Evolutionary conservation across 2,329 filamentous ascomycete species (phyloP), one percentile per base, ranked within the genome.

Genomic region (Cladosporium sphaerospermum): DNA sequence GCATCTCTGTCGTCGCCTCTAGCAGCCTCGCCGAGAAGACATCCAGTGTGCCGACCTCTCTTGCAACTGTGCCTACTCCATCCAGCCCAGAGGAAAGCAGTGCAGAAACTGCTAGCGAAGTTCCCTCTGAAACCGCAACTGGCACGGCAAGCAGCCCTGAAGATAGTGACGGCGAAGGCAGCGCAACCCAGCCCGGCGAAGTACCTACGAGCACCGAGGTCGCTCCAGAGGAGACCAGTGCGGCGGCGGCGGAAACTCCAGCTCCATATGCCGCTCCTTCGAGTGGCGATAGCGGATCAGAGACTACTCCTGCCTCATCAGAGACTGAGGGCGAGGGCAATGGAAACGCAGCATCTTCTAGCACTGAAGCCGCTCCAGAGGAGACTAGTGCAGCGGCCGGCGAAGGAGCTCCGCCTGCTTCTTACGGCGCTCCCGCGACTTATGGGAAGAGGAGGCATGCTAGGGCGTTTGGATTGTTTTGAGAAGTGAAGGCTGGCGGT

Each of bases 21-120:
- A 47, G 16, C 13, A 14, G 18, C 33, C 4, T 39, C 3, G 9
- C 45, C 3, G 79, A 89, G 56, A 80, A 83, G 58, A 85, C 85
- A 55, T 83, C 88, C 33, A 9, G 18, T 9, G 16, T 34, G 11
- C 45, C 34, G 3, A 34, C 3, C 10, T 28, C 45, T 8, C n/a
- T 36, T 39, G 28, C 33, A 2, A 39, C 45, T 2, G 16, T 18
- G 5, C 18, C 16, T 16, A 37, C 19, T 31, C 1, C 44, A 16
- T n/a, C 44, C 32, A 9, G 7, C 31, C 2, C 36, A 46, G 28
- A 33, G 34, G 16, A 32, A 19, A 16, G 28, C 43, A 5, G 18
- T 7, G 23, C 43, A 34, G n/a, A 14, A 28, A 33, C 43, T 5
- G 43, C 28, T 8, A 32, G 32, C 7, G 43, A 34, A 28, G 31